Evolutionary conservation across 225 moss, liverwort and hornwort species (phyloP).

Genomic region (Takakia lepidozioides): DNA sequence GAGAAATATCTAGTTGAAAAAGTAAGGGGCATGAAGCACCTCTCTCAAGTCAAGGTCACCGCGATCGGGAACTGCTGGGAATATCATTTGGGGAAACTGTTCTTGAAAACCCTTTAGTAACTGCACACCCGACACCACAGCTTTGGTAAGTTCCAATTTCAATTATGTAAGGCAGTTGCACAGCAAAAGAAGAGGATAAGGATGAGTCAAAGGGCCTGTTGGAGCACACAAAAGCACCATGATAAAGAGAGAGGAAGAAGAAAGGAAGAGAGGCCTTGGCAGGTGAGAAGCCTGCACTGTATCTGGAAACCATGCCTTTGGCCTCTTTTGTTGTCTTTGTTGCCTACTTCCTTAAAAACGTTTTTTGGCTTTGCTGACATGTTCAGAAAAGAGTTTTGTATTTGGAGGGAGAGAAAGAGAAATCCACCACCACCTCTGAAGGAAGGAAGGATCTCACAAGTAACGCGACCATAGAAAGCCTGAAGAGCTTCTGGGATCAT

Average conservation of each 20-base stretch:
- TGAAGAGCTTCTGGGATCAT: no score
- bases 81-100: slow-evolving; percentile 58
- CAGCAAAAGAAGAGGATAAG: not conserved
- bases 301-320: no score
- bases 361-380: no score
- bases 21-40: slow-evolving; percentile 65
- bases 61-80: slow-evolving; percentile 62
- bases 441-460: no score
- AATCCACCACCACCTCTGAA: no score
- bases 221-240: not conserved
- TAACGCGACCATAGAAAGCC: no score
- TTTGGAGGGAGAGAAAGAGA: no score
- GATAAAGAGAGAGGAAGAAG: not conserved
- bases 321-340: no score
- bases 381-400: no score
- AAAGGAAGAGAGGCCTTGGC: no score
- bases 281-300: no score
- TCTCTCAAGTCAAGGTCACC: slow-evolving; percentile 67
- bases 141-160: not conserved
- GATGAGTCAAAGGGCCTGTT: not conserved
- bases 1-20: slow-evolving; percentile 85
- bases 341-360: no score
- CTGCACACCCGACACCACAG: slow-evolving; percentile 26
- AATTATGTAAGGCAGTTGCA: not conserved
- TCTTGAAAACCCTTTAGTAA: slow-evolving; percentile 53